A percentile compares a stretch with the other conserved stretches of the same genome.
These are phyloP conservation scores for Penicillium sp. DNA, from an alignment of 2,329 filamentous ascomycete genomes.

Conservation along the genomic window DNA sequence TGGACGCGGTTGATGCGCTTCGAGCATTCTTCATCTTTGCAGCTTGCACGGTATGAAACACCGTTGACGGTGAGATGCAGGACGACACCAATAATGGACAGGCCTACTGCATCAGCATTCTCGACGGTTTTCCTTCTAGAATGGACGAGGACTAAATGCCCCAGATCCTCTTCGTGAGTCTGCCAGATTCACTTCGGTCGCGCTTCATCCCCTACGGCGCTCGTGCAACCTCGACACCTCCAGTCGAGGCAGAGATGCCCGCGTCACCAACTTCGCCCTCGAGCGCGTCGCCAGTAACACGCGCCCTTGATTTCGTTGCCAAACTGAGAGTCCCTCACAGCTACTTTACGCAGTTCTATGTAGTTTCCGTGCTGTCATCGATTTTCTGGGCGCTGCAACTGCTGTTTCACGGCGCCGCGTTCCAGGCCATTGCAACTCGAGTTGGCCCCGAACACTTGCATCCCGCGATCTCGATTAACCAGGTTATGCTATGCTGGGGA, in stretches of 20 bases:
- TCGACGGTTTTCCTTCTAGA: slow-evolving; percentile 18
- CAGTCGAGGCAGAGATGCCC: slow-evolving; percentile 21
- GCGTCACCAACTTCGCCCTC: slow-evolving; percentile 18
- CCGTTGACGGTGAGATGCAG: slow-evolving; percentile 10
- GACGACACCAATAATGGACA: slow-evolving; percentile 1
- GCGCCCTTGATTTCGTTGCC: slow-evolving; percentile 56
- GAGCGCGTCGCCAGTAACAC: slow-evolving; percentile 22
- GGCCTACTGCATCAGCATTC: slow-evolving; percentile 8
- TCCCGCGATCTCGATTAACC: slow-evolving; percentile 62
- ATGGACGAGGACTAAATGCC: slow-evolving; percentile 26
- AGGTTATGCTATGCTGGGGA: slow-evolving; percentile 69
- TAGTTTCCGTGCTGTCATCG: slow-evolving; percentile 71
- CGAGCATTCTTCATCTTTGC: slow-evolving; percentile 45
- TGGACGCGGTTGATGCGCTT: slow-evolving; percentile 41
- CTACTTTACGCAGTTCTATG: slow-evolving; percentile 90
- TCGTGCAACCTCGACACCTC: slow-evolving; percentile 46
- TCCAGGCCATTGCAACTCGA: slow-evolving; percentile 55
- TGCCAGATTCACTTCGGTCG: slow-evolving; percentile 54
- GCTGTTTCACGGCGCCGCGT: slow-evolving; percentile 56
- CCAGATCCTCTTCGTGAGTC: slow-evolving; percentile 56
- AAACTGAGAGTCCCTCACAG: slow-evolving; percentile 75
- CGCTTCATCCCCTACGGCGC: slow-evolving; percentile 68
- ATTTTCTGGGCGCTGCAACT: slow-evolving; percentile 76
- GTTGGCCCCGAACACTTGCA: slow-evolving; percentile 41
- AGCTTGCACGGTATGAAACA: slow-evolving; percentile 42